Evolutionary conservation across 768 basidiomycete species (phyloP).

Genomic region (Boletus huronensis): DNA sequence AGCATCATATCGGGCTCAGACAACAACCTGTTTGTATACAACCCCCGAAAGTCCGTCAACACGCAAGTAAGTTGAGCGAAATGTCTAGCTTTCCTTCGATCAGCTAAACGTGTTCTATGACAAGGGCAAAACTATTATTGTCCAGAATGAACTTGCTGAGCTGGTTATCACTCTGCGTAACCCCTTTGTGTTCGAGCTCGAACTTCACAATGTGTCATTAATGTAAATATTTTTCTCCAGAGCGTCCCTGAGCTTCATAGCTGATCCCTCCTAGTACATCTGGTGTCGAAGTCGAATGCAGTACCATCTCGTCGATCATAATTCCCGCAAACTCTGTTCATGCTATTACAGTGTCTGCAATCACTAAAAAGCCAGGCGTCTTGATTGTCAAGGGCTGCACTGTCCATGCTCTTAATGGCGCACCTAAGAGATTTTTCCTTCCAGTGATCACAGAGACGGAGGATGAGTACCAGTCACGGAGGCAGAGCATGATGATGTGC

Average conservation of each 20-base stretch:
- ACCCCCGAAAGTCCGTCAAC: conserved; percentile 66
- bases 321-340: conserved; percentile 77
- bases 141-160: conserved; percentile 81
- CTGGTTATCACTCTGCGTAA: conserved; percentile 84
- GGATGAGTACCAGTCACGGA: conserved; percentile 54
- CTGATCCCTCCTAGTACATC: conserved; percentile 58
- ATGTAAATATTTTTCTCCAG: conserved; percentile 48
- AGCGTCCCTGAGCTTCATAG: background rate
- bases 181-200: conserved; percentile 89
- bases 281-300: conserved; percentile 71
- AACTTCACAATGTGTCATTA: conserved; percentile 74
- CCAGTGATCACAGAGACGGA: conserved; percentile 73
- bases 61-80: conserved; percentile 47
- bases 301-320: conserved; percentile 51
- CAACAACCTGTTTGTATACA: conserved; percentile 86
- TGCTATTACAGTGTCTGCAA: conserved; percentile 66
- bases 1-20: conserved; percentile 53
- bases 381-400: conserved; percentile 76
- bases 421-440: conserved; percentile 66
- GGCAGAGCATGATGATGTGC: conserved; percentile 56
- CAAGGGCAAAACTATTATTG: conserved; percentile 65
- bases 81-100: background rate
- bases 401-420: conserved; percentile 73
- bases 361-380: conserved; percentile 58
- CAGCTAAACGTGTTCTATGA: background rate